Conservation (phyloP, 2,329 filamentous ascomycete genomes). For the Hypoxylon sp. region DNA sequence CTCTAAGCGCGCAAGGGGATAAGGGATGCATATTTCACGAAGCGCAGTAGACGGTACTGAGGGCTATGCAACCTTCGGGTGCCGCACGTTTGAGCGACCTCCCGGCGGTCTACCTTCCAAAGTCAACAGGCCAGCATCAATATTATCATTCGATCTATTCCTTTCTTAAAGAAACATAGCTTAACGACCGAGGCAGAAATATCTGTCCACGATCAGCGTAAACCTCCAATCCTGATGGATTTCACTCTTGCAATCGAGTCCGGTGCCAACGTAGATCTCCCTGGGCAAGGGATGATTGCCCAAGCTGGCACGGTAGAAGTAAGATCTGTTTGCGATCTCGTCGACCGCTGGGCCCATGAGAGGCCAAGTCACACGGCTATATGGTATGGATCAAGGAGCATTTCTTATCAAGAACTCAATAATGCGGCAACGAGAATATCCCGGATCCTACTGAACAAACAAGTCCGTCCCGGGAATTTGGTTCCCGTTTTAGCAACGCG, state of each 20-base stretch:
- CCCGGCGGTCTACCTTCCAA: too few relatives aligned
- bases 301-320: neutral
- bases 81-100: too few relatives aligned
- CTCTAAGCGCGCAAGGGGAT: neutral
- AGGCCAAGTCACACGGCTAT: neutral
- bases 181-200: too few relatives aligned
- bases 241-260: neutral
- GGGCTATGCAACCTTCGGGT: neutral
- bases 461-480: slow-evolving; percentile 3
- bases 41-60: neutral
- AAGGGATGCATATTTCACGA: neutral
- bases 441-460: neutral
- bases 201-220: too few relatives aligned
- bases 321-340: neutral
- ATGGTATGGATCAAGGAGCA: neutral
- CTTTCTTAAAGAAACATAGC: too few relatives aligned
- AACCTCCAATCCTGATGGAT: too few relatives aligned
- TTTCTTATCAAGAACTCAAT: neutral
- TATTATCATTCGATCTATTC: too few relatives aligned
- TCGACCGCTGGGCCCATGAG: neutral
- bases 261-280: neutral
- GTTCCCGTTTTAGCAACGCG: slow-evolving; percentile 31
- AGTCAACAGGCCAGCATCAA: too few relatives aligned
- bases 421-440: neutral
- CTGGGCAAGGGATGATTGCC: neutral